A percentile compares a stretch with the other conserved stretches of the same genome.
These are phyloP conservation scores for Penicillium macrosclerotiorum DNA, from an alignment of 495 filamentous ascomycete genomes.

Conservation along the genomic window DNA sequence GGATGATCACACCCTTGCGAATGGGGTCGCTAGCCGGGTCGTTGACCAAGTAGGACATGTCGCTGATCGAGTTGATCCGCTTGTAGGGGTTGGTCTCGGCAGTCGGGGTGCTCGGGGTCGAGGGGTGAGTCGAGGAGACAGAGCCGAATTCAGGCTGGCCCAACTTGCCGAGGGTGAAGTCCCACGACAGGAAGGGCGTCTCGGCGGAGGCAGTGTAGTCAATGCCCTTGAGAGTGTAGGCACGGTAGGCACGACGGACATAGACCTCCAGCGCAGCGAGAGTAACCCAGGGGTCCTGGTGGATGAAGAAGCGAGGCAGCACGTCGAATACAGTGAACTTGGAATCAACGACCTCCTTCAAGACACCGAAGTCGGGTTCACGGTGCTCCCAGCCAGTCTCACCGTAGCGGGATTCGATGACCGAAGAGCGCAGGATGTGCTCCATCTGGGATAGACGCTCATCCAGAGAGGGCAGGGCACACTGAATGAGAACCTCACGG, in stretches of 20 bases:
- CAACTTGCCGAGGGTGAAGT: constrained; percentile 90
- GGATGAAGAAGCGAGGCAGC: constrained; percentile 86
- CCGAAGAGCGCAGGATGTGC: constrained; percentile 93
- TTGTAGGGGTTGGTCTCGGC: constrained; percentile 62
- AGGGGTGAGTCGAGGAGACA: constrained; percentile 69
- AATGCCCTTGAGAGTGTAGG: constrained; percentile 83
- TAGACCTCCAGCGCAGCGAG: constrained; percentile 94
- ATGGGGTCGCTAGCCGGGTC: constrained; percentile 68
- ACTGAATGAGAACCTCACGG: constrained; percentile 94
- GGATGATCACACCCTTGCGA: constrained; percentile 93
- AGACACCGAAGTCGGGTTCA: constrained; percentile 77
- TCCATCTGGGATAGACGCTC: constrained; percentile 96
- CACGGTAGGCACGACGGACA: constrained; percentile 92
- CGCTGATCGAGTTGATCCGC: constrained; percentile 89
- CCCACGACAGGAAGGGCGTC: constrained; percentile 85
- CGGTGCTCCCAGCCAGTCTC: constrained; percentile 97
- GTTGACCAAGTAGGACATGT: constrained; percentile 82
- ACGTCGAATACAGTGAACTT: constrained; percentile 99
- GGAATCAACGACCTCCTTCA: constrained; percentile 97
- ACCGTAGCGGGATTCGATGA: constrained; percentile 94
- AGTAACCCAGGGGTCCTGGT: constrained; percentile 92
- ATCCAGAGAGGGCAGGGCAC: constrained; percentile 90
- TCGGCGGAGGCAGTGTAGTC: constrained; percentile 81
- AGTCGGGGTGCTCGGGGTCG: constrained; percentile 81
- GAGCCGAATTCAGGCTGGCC: constrained; percentile 86